These are phyloP conservation scores for Annona cherimola DNA, from an alignment of 164 flowering plant species.

Conservation along the genomic window DNA sequence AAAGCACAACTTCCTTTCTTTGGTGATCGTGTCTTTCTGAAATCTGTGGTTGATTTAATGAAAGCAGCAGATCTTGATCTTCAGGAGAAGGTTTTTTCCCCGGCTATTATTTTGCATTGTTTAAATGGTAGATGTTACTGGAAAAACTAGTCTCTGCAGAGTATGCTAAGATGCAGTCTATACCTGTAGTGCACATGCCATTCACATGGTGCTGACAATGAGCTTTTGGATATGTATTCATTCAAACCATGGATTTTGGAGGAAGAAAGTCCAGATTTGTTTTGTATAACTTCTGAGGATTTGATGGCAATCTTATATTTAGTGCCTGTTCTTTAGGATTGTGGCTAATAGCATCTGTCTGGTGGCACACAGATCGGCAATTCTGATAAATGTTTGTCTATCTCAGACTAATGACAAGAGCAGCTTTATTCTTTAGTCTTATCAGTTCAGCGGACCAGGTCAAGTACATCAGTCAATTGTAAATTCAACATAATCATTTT, in stretches of 20 bases:
- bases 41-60: slow-evolving; percentile 68
- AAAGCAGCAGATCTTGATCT: slow-evolving; percentile 73
- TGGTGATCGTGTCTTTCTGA: slow-evolving; percentile 50
- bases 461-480: not conserved
- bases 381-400: not conserved
- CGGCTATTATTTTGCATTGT: not conserved
- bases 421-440: not conserved
- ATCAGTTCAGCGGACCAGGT: not conserved
- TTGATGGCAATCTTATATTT: too few species aligned
- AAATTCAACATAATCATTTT: too few species aligned
- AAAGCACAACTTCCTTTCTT: slow-evolving; percentile 42
- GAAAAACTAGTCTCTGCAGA: not conserved
- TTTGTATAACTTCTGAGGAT: not conserved
- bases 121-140: not conserved
- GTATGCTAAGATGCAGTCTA: not conserved
- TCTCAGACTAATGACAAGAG: not conserved
- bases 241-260: not conserved
- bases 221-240: not conserved
- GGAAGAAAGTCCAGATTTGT: not conserved
- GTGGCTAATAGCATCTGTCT: not conserved
- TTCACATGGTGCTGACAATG: not conserved
- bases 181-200: not conserved
- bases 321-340: not conserved
- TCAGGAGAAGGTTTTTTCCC: slow-evolving; percentile 70
- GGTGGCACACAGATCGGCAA: not conserved